Conservation (phyloP, 1,284 basidiomycete genomes). For the Pseudozyma tsukubaensis region DNA sequence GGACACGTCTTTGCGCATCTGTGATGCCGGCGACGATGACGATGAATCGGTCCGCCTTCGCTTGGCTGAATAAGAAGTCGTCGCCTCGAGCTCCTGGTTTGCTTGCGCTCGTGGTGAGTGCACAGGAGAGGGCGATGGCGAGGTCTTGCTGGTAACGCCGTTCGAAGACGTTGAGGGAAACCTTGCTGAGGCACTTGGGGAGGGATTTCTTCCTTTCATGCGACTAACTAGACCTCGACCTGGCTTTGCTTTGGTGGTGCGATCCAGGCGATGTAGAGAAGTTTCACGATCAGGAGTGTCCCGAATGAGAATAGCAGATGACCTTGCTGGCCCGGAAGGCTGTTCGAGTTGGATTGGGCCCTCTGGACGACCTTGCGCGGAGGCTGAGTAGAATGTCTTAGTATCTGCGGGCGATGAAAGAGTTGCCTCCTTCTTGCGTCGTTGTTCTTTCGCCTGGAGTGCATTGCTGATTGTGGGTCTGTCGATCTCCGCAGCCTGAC, state of each 20-base stretch:
- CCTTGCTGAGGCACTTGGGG: not conserved
- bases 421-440: constrained; percentile 1
- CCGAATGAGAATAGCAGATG: not conserved
- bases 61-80: constrained; percentile 1
- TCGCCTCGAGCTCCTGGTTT: not conserved
- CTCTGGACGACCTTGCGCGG: constrained; percentile 1
- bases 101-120: not conserved
- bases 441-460: constrained; percentile 19
- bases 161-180: not conserved
- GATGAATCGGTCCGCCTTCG: constrained; percentile 15
- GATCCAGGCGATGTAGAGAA: not conserved
- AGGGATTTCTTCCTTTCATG: constrained; percentile 10
- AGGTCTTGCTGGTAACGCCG: not conserved
- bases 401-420: constrained; percentile 1
- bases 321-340: not conserved
- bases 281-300: not conserved
- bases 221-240: constrained; percentile 8
- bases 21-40: not conserved
- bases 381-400: constrained; percentile 2
- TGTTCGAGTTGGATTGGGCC: constrained; percentile 20
- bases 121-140: constrained; percentile 1
- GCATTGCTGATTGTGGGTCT: constrained; percentile 3
- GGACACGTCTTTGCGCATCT: not conserved
- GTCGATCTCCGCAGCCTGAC: too few relatives aligned
- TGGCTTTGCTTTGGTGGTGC: not conserved